These are phyloP conservation scores for Yarrowia yakushimensis DNA, from an alignment of 805 yeast species.

Conservation along the genomic window DNA sequence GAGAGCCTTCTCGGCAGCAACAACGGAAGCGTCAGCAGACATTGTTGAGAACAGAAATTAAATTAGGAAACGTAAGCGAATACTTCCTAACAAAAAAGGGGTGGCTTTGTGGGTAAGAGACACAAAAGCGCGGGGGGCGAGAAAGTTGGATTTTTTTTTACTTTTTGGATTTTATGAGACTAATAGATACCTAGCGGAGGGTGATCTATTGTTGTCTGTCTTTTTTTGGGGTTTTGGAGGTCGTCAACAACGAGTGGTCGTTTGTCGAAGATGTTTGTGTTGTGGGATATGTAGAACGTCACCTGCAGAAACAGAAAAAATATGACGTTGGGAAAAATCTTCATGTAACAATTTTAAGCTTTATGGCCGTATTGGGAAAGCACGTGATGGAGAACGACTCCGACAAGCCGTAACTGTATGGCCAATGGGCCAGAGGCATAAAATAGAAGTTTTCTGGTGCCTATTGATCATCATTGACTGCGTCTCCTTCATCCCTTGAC, in stretches of 20 bases:
- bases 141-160: conserved; percentile 15
- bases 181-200: conserved; percentile 6
- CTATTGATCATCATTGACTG: neutral
- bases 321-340: conserved; percentile 21
- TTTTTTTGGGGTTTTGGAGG: conserved; percentile 20
- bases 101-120: conserved; percentile 19
- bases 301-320: conserved; percentile 12
- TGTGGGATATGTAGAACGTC: conserved; percentile 25
- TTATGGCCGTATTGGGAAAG: conserved; percentile 19
- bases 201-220: conserved; percentile 24
- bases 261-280: conserved; percentile 24
- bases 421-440: neutral
- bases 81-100: neutral
- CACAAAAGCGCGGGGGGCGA: conserved; percentile 21
- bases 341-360: conserved; percentile 15
- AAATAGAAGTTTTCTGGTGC: too few relatives aligned
- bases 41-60: conserved; percentile 27
- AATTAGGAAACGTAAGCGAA: conserved; percentile 11
- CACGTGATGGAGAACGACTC: conserved; percentile 8
- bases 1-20: conserved; percentile 39
- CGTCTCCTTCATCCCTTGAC: neutral
- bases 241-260: conserved; percentile 25
- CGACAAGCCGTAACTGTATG: neutral
- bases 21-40: conserved; percentile 39
- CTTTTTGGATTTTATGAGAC: conserved; percentile 3